Evolutionary conservation across 140 eudicot genomes (phyloP), one percentile per base, ranked within the genome.

Genomic region (Ambrosia hybrid): DNA sequence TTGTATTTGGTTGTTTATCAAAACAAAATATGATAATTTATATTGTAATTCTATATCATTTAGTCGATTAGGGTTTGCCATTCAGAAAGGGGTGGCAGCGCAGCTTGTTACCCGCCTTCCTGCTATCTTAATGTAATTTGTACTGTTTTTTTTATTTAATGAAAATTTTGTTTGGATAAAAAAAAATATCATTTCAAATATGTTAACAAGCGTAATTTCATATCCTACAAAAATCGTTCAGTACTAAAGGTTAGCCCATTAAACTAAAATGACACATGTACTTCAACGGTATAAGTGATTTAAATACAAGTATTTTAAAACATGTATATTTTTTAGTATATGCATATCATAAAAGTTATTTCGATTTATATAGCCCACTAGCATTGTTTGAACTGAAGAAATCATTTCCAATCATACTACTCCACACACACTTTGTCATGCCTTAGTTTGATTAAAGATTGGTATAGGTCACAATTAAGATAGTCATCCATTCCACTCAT

Each of bases 401-500:
- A 65, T 65, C 33, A 65, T 43, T 72, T 58, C 17, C 69, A 56
- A 72, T 72, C 82, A 71, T 72, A 56, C 6, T 14, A 57, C 57
- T 78, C n/a, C 9, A 72, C 49, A 72, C 45, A 53, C 65, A 16
- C 55, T 78, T 56, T 78, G 45, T 5, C 78, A 78, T 78, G 78
- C 78, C 70, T 78, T 71, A 17, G 45, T 55, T 71, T 34, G 78
- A 72, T 56, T 78, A 78, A 78, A 71, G 72, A 63, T 55, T 52
- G 73, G 68, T 72, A 78, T 57, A 30, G 51, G 77, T 71, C 73
- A 78, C 82, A 56, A 65, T 71, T 68, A 53, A 38, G 81, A 46
- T 73, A 79, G 83, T 30, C 76, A 70, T 56, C 71, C 81, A 43
- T 80, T 75, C 63, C 81, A 60, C 76, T 75, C 73, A 80, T 49